Base-by-base conservation (phyloP, 352 stramenopile species). In the Pythium periplocum region DNA sequence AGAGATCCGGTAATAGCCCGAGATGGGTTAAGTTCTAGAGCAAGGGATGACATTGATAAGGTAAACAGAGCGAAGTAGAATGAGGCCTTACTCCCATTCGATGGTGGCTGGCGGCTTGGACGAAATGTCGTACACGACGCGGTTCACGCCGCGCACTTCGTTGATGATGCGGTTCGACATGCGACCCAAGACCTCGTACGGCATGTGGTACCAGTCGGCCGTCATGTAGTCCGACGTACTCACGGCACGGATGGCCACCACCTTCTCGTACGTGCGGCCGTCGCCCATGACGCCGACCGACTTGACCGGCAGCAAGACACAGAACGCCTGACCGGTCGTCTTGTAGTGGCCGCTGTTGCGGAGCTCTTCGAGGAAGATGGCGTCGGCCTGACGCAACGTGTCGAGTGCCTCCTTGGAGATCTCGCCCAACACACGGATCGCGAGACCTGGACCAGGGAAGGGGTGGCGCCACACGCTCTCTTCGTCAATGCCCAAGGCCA, bases 211-310 rank as follows among this genome's bases (percentile, higher is more conserved):
- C 90, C 98, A 99, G 73, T 99, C 96, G 12, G 97, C 97, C 32
- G 97, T 99, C 97, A 99, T 99, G 74, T 98, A 99, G 74, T 99
- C 97, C 33, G 92, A 99, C n/a, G 97, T 99, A 56, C 95, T 96
- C 30, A 99, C 97, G 59, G 93, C 97, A 51, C 97, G 92, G 50
- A 99, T 95, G 55, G 90, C 91, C 53, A 96, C 63, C 34, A 97
- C 87, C 68, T 96, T 97, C 61, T 99, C 95, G 75, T 99, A 99
- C 36, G 96, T 99, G 57, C 96, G 85, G 37, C 93, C 90, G 68
- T 99, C 97, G 61, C 97, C 96, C 96, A 99, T 99, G 51, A 99
- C 97, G 46, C 97, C 97, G 2, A 99, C 97, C 51, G 85, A 98
- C 68, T 98, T 98, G 52, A 97, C 84, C 30, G 97, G 97, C 55